Evolutionary conservation across 306 rosid genomes (phyloP), one percentile per base, ranked within the genome.

Genomic region (Nissolia schottii): DNA sequence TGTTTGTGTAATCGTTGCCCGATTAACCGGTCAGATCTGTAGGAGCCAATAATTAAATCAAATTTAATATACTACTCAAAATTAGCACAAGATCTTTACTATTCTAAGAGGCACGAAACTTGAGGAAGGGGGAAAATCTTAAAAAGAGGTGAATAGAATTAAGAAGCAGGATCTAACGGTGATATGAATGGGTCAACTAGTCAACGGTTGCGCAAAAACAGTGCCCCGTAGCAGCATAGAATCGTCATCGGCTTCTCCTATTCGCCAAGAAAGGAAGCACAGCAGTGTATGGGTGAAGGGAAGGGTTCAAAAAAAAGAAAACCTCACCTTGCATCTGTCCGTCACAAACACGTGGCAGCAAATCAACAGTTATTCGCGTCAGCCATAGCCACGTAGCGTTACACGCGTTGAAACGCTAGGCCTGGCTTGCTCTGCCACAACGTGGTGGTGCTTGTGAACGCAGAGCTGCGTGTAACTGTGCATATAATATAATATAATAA

Each of bases 361-460:
- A 1, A 2, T 40, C 4, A 73, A 58, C 6, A 11, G 78, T 6
- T 14, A 57, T 15, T 63, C 7, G 75, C 3, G 53, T 31, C 6
- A 28, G 69, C 62, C 15, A 32, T 46, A 12, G 65, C 62, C 78
- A 18, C 67, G 81, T 34, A 31, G 23, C 29, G 6, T 6, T 0
- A 70, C 81, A 81, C 87, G 83, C 82, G 82, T 41, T 58, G 58
- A 56, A 76, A 60, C 3, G 29, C 9, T 35, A 34, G 40, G 31
- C 56, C 37, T 20, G 45, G 7, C 4, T 32, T 57, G 57, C 67
- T 3, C 23, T 46, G 85, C 79, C 74, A 70, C 50, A 79, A 1
- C 19, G 37, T 18, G 19, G 0, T 34, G 6, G 40, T 7, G n/a
- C 19, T n/a, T 16, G 46, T 43, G 19, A 43, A 13, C 50, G 7